Percentiles rank a stretch among this genome's conserved stretches.
These are phyloP conservation scores for Dactylonectria macrodidyma DNA, from an alignment of 2,329 filamentous ascomycete genomes.

Conservation along the genomic window DNA sequence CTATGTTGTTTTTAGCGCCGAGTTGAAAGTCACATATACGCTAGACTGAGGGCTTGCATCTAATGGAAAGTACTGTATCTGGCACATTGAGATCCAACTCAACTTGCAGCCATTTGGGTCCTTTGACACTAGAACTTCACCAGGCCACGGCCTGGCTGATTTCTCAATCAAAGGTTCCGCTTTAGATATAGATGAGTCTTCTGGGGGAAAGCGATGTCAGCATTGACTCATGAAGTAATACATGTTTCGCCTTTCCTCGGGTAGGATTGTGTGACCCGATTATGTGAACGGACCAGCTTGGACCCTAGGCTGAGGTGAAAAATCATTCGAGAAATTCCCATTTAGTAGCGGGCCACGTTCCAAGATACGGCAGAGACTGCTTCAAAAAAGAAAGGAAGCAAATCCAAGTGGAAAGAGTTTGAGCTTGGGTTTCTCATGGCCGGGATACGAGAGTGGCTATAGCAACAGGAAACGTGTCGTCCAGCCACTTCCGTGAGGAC, in stretches of 20 bases:
- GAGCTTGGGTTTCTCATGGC: not conserved
- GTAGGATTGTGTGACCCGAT: not conserved
- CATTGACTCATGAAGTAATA: not conserved
- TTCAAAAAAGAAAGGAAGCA: not conserved
- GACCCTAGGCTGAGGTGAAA: slow-evolving; percentile 9
- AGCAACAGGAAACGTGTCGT: slow-evolving; percentile 4
- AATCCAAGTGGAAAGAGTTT: not conserved
- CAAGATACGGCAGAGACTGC: not conserved
- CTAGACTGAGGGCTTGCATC: too few species aligned
- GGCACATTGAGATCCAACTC: too few species aligned
- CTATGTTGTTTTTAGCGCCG: too few species aligned
- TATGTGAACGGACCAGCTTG: slow-evolving; percentile 10
- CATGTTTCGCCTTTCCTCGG: slow-evolving; percentile 5
- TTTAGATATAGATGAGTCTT: not conserved
- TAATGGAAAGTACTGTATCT: too few species aligned
- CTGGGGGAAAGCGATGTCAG: not conserved
- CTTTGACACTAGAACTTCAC: too few species aligned
- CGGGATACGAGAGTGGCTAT: not conserved
- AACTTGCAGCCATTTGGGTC: too few species aligned
- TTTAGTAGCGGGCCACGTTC: not conserved
- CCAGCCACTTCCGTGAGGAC: slow-evolving; percentile 24
- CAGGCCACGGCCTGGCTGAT: too few species aligned
- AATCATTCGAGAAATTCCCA: slow-evolving; percentile 10
- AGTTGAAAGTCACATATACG: too few species aligned
- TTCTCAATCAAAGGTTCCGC: too few species aligned